Percentiles rank a stretch among this genome's conserved stretches.
Conservation (phyloP, 1,284 basidiomycete genomes). For the Irpex lacteus region DNA sequence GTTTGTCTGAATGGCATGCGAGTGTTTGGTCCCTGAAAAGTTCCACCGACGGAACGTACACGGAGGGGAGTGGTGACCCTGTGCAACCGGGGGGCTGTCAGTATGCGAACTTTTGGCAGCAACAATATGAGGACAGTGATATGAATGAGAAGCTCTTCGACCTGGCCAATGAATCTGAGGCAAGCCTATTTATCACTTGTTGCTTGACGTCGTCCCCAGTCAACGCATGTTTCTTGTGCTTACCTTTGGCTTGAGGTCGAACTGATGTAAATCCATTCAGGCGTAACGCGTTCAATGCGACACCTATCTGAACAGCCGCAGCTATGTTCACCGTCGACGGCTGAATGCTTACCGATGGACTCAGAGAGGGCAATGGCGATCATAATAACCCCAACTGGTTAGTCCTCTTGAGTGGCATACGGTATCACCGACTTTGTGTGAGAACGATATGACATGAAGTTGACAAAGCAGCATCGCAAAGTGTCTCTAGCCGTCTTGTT, state of each 20-base stretch:
- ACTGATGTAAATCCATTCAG: too few species aligned
- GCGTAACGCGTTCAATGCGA: background rate
- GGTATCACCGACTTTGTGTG: conserved; percentile 4
- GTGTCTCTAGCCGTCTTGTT: too few species aligned
- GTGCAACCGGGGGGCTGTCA: background rate
- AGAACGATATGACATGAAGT: background rate
- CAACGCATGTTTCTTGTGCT: too few species aligned
- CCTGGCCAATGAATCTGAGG: too few species aligned
- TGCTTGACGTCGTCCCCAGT: too few species aligned
- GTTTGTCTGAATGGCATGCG: conserved; percentile 2
- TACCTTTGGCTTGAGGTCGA: too few species aligned
- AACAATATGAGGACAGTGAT: background rate
- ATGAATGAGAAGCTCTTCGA: background rate
- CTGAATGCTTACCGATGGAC: background rate
- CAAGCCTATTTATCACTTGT: too few species aligned
- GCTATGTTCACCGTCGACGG: background rate
- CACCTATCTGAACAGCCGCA: background rate
- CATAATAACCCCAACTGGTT: conserved; percentile 1
- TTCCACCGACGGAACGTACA: conserved; percentile 1
- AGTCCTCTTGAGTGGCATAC: background rate
- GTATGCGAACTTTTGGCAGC: background rate
- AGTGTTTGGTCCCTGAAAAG: background rate
- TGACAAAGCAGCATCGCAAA: background rate
- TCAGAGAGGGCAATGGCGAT: background rate
- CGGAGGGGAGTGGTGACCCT: background rate